Percentiles rank a stretch among this genome's conserved stretches.
Evolutionary conservation across 768 basidiomycete genomes (phyloP).

Genomic region (Stropharia rugosoannulata): DNA sequence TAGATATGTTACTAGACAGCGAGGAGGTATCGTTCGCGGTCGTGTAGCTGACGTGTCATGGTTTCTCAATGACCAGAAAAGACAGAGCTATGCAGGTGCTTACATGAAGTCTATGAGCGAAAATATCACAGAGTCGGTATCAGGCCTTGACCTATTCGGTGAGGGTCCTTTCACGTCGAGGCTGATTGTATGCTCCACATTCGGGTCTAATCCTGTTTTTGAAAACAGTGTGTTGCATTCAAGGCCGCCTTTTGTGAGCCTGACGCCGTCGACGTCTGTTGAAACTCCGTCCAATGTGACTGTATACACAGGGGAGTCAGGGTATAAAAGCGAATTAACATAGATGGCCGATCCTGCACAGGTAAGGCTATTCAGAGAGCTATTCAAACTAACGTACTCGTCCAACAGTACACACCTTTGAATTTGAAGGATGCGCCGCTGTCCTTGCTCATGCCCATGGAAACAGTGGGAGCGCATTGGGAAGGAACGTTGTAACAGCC

Average conservation of each 20-base stretch:
- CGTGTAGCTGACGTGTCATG: background rate
- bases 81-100: background rate
- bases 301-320: background rate
- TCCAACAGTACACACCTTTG: constrained; percentile 1
- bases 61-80: background rate
- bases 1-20: background rate
- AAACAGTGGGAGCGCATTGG: constrained; percentile 8
- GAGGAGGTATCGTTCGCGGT: background rate
- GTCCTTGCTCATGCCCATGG: constrained; percentile 7
- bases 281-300: constrained; percentile 1
- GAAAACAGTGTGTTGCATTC: background rate
- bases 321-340: background rate
- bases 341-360: constrained; percentile 5
- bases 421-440: constrained; percentile 12
- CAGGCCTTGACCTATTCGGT: constrained; percentile 1
- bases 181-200: background rate
- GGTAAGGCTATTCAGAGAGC: no score
- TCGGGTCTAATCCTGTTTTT: constrained; percentile 1
- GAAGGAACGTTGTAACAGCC: constrained; percentile 12
- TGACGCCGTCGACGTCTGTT: background rate
- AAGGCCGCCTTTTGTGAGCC: background rate
- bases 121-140: background rate
- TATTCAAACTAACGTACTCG: no score
- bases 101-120: constrained; percentile 11
- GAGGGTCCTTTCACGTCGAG: background rate